Conservation (phyloP, 148 eudicot genomes). For the Rhododendron ovatum region DNA sequence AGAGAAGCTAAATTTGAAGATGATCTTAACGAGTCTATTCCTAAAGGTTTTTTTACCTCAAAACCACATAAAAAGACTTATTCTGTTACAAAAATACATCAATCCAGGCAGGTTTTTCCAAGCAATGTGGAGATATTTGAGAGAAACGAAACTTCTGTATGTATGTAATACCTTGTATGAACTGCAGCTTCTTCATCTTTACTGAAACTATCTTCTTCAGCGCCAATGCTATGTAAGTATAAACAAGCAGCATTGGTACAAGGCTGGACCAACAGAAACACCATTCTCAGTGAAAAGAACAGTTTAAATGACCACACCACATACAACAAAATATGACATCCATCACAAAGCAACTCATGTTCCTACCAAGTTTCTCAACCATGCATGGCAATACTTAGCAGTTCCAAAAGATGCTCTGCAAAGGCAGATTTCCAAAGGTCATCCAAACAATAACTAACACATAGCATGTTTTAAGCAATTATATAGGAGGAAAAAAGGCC, state of each 20-base stretch:
- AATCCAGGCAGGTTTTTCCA: conserved; percentile 7
- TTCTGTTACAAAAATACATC: background rate
- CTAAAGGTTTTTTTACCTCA: background rate
- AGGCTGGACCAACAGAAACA: conserved; percentile 30
- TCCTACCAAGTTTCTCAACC: conserved; percentile 57
- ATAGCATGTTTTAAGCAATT: background rate
- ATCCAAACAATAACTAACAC: background rate
- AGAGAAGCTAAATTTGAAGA: conserved; percentile 1
- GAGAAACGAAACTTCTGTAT: background rate
- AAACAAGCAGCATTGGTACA: conserved; percentile 55
- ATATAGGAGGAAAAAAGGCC: conserved; percentile 2
- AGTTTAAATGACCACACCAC: background rate
- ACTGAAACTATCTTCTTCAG: conserved; percentile 62
- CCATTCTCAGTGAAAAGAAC: conserved; percentile 3
- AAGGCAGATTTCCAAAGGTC: conserved; percentile 9
- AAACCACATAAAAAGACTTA: background rate
- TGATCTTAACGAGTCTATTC: background rate
- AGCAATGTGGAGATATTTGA: background rate
- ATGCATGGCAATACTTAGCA: conserved; percentile 62
- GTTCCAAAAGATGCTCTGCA: conserved; percentile 67
- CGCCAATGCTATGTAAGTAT: conserved; percentile 50
- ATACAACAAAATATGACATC: background rate
- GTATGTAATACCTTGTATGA: conserved; percentile 42
- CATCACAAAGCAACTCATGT: conserved; percentile 7
- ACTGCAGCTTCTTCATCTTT: conserved; percentile 66